phyloP scores from a whole-genome alignment of 768 basidiomycete species.

The Boletus coccyginus region DNA sequence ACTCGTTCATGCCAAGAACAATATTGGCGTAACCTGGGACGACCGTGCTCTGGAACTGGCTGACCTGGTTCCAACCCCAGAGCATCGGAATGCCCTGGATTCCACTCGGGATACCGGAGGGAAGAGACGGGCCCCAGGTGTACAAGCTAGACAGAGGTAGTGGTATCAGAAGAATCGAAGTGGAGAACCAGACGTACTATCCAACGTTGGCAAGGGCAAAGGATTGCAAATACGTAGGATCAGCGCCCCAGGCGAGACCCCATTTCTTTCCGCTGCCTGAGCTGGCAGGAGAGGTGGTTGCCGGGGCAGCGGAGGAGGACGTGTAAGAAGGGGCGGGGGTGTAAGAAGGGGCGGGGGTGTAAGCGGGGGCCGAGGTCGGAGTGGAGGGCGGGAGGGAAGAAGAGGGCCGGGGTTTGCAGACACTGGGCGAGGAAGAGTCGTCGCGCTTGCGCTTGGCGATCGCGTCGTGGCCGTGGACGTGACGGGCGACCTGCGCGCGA shows the following conservation, averaged over 20 bases:
- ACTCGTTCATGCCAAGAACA: slow-evolving; percentile 77
- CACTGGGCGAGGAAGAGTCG: slow-evolving; percentile 37
- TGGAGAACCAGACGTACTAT: slow-evolving; percentile 34
- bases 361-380: slow-evolving; percentile 1
- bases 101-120: slow-evolving; percentile 36
- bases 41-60: slow-evolving; percentile 44
- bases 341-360: slow-evolving; percentile 11
- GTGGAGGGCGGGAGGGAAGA: slow-evolving; percentile 14
- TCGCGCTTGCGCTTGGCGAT: slow-evolving; percentile 50
- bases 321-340: neutral
- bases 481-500: slow-evolving; percentile 41
- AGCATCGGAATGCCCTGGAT: slow-evolving; percentile 60
- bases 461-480: slow-evolving; percentile 42
- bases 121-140: slow-evolving; percentile 57
- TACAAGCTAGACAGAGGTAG: slow-evolving; percentile 42
- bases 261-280: slow-evolving; percentile 41
- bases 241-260: slow-evolving; percentile 51
- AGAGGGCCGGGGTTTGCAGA: slow-evolving; percentile 56
- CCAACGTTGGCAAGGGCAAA: slow-evolving; percentile 43
- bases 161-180: neutral
- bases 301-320: neutral
- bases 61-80: slow-evolving; percentile 55
- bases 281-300: neutral
- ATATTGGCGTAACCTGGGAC: slow-evolving; percentile 47
- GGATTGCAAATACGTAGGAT: slow-evolving; percentile 35